Evolutionary conservation across 306 rosid species (phyloP), one percentile per base, ranked within the genome.

Genomic region (Notholithocarpus densiflorus): DNA sequence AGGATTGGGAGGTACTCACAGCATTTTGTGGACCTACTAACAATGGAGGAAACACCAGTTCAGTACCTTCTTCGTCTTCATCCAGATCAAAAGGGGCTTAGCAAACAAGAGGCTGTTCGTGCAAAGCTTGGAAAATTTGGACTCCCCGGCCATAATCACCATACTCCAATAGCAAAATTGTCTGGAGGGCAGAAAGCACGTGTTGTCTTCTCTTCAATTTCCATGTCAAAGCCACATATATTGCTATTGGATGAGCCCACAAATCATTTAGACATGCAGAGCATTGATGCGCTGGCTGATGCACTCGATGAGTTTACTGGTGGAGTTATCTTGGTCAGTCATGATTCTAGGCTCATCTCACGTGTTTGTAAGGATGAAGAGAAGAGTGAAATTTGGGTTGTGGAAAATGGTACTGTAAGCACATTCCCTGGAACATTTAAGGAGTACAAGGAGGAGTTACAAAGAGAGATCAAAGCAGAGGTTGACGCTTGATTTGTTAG

Each of bases 191-290:
- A 88, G 82, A 90, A 90, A 81, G 40, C 94, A 12, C 75, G 94
- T 18, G 97, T 92, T 75, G 94, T 92, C 48, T 92, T 92, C 81
- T 89, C 97, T 6, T 92, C 97, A 3, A 92, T 92, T 79, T 92
- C 97, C 78, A 92, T 92, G 97, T 92, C 94, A 48, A 92, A 66
- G 80, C 97, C 97, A 43, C 97, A 91, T 89, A 91, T 86, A 53
- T 84, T 91, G 59, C 81, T 91, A 75, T 84, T 89, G 68, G 97
- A 92, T 84, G 97, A 92, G 83, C 97, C 97, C 13, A 91, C 90
- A 14, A 91, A 91, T 82, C 94, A 92, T 84, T 73, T 92, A 53
- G 97, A 92, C 71, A 92, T 92, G 97, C 92, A 92, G 86, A 92
- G 97, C 60, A 92, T 92, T 51, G 94, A 92, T 78, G 90, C 97